Base-by-base conservation (phyloP, 2,329 filamentous ascomycete genomes). In the Neopestalotiopsis sp. region DNA sequence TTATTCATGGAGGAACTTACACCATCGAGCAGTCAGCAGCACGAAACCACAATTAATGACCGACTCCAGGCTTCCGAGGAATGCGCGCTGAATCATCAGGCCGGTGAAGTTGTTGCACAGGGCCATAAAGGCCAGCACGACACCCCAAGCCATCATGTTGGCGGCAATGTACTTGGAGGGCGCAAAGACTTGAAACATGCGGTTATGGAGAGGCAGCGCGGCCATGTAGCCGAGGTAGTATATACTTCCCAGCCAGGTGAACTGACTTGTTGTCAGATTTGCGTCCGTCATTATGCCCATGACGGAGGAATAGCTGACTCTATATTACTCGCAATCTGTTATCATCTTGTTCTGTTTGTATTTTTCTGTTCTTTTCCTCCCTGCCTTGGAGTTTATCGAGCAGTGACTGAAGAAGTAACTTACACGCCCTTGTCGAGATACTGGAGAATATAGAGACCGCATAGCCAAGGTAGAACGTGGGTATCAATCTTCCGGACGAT, bases 241-340 rank as follows among this genome's bases (percentile, higher is more conserved):
- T 56, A 77, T 71, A 12, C 75, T 66, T 0, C 63, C 63, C 28
- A 66, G 45, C 63, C 63, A 66, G 4, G 63, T 66, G 45, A 57
- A 66, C 30, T 66, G 63, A 28, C 63, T 57, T 7, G 63, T 66
- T 1, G 42, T 66, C 76, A 5, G 71, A 70, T 17, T 86, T 77
- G 86, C 86, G 88, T n/a, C 83, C 82, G 73, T 88, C 89, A 66
- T 88, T 78, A 66, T 66, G 28, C 63, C 63, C 63, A 66, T 66
- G 20, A 66, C 63, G n/a, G 63, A 66, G 32, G 63, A 56, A 24
- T 66, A 66, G 63, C 63, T 66, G 30, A 66, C 40, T 2, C 63
- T 66, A 20, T 7, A 13, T 28, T 28, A 4, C 24, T 28, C 24
- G 24, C 3, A 28, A 24, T 24, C 24, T 24, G 24, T 24, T 24